Evolutionary conservation across 805 yeast species (phyloP).

Genomic region (Saccharomyces eubayanus): DNA sequence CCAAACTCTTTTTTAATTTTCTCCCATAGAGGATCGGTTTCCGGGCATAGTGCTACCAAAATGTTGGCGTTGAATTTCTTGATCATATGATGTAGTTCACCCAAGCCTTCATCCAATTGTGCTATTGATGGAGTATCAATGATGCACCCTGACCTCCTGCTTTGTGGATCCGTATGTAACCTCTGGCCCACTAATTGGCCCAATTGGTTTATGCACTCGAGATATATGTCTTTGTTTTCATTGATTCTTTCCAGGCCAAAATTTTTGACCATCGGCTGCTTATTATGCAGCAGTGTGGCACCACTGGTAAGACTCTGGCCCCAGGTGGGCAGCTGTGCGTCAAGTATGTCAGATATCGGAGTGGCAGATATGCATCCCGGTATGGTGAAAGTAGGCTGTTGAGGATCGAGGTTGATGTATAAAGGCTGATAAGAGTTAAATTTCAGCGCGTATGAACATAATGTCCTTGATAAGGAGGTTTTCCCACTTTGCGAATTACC

Average conservation of each 20-base stretch:
- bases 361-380: conserved; percentile 86
- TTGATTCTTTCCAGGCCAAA: conserved; percentile 59
- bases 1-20: conserved; percentile 9
- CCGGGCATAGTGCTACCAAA: conserved; percentile 14
- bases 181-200: conserved; percentile 38
- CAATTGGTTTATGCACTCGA: conserved; percentile 40
- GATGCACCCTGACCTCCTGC: conserved; percentile 29
- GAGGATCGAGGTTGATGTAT: conserved; percentile 72
- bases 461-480: conserved; percentile 58
- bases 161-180: conserved; percentile 20
- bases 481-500: conserved; percentile 77
- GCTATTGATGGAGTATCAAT: conserved; percentile 26
- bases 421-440: conserved; percentile 56
- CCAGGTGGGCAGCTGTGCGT: conserved; percentile 60
- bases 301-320: conserved; percentile 77
- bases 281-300: conserved; percentile 68
- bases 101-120: conserved; percentile 11
- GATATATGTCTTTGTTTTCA: conserved; percentile 46
- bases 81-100: conserved; percentile 14
- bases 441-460: conserved; percentile 70
- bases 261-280: conserved; percentile 78
- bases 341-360: conserved; percentile 71
- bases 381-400: conserved; percentile 55
- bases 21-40: conserved; percentile 10
- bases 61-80: conserved; percentile 18